Conservation (phyloP, 495 filamentous ascomycete genomes). For the Aspergillus heteromorphus region DNA sequence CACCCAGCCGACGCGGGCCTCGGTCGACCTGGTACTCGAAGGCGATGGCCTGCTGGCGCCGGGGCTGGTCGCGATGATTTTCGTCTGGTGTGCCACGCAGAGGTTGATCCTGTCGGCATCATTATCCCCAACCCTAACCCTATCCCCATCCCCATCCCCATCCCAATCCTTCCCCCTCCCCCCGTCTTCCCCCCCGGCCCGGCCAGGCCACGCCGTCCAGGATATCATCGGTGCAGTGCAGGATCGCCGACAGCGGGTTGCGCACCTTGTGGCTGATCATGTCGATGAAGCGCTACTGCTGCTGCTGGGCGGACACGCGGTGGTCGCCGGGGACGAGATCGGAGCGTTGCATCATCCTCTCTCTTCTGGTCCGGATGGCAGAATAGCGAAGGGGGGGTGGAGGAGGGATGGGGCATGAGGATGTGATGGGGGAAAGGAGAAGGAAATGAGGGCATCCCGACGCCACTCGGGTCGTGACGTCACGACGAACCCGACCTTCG, state of each 20-base stretch:
- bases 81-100: constrained; percentile 72
- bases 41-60: constrained; percentile 82
- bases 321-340: background rate
- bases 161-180: too few species aligned
- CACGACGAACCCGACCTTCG: too few species aligned
- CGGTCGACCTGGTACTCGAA: constrained; percentile 61
- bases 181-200: too few species aligned
- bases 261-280: constrained; percentile 86
- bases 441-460: too few species aligned
- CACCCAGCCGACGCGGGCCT: constrained; percentile 64
- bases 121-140: too few species aligned
- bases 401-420: too few species aligned
- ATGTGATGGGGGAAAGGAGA: too few species aligned
- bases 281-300: constrained; percentile 82
- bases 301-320: constrained; percentile 29
- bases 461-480: too few species aligned
- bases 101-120: constrained; percentile 71
- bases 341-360: background rate
- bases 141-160: too few species aligned
- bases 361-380: background rate
- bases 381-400: background rate
- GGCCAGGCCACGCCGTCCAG: constrained; percentile 19
- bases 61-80: constrained; percentile 75
- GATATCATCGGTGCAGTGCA: constrained; percentile 80
- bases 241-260: constrained; percentile 74